Evolutionary conservation across 2,329 filamentous ascomycete species (phyloP).

Genomic region (Juglanconis oblonga): DNA sequence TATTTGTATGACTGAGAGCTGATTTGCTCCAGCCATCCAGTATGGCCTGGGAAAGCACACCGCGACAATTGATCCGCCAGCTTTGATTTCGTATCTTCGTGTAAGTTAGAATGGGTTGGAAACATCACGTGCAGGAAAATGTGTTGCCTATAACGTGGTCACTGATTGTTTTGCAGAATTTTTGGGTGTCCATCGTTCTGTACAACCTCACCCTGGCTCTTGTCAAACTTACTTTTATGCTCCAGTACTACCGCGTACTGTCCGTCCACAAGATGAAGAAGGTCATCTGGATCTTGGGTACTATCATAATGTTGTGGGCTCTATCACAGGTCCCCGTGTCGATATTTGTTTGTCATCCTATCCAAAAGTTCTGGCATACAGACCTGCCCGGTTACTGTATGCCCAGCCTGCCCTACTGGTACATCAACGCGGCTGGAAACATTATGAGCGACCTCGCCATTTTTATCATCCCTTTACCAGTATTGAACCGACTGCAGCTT

Average conservation of each 20-base stretch:
- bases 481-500: conserved; percentile 31
- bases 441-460: conserved; percentile 35
- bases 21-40: conserved; percentile 8
- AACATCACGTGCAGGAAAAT: not conserved
- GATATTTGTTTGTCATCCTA: conserved; percentile 34
- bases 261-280: conserved; percentile 30
- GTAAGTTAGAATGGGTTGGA: not conserved
- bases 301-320: conserved; percentile 33
- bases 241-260: conserved; percentile 38
- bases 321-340: conserved; percentile 33
- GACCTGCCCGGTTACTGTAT: conserved; percentile 30
- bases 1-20: not conserved
- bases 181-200: conserved; percentile 36
- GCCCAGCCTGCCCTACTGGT: conserved; percentile 33
- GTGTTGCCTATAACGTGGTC: not conserved
- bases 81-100: not conserved
- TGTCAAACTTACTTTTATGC: conserved; percentile 36
- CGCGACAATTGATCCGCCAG: conserved; percentile 1
- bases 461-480: conserved; percentile 34
- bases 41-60: conserved; percentile 13
- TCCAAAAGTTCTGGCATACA: conserved; percentile 33
- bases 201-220: conserved; percentile 34
- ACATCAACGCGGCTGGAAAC: conserved; percentile 34
- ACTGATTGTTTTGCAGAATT: conserved; percentile 26
- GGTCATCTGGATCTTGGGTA: conserved; percentile 28